Conservation (phyloP, 2,329 filamentous ascomycete genomes). For the Davidsoniella virescens region DNA sequence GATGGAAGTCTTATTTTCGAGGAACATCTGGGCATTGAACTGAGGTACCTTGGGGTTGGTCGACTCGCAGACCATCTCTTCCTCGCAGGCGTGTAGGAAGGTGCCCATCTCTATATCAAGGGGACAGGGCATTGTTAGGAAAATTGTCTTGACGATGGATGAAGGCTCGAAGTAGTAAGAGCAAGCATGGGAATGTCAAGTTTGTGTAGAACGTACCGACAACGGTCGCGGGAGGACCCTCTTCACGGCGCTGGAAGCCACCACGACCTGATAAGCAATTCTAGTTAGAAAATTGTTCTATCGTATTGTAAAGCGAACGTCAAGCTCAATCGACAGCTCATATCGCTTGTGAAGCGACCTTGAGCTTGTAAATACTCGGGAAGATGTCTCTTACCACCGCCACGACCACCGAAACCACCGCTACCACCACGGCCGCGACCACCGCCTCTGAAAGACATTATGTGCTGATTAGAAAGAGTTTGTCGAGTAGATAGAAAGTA, state of each 20-base stretch:
- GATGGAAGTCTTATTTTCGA: slow-evolving; percentile 94
- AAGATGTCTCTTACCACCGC: slow-evolving; percentile 22
- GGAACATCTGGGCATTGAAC: slow-evolving; percentile 97
- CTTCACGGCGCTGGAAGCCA: slow-evolving; percentile 25
- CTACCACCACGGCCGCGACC: slow-evolving; percentile 21
- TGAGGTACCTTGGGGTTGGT: slow-evolving; percentile 92
- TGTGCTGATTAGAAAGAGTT: slow-evolving; percentile 6
- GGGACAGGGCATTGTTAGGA: slow-evolving; percentile 2
- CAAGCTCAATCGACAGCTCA: neutral
- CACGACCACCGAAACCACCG: slow-evolving; percentile 21
- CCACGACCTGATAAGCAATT: slow-evolving; percentile 18
- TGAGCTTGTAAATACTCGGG: neutral
- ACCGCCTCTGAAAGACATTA: slow-evolving; percentile 26
- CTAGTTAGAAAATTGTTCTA: slow-evolving; percentile 1
- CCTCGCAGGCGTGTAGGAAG: slow-evolving; percentile 88
- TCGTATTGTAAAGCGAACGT: neutral
- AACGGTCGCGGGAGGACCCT: slow-evolving; percentile 24
- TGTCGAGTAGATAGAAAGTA: neutral
- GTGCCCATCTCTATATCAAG: slow-evolving; percentile 61
- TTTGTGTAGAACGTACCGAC: slow-evolving; percentile 19
- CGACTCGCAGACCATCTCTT: slow-evolving; percentile 94
- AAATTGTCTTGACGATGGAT: neutral
- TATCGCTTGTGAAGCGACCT: neutral
- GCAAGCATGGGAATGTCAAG: neutral
- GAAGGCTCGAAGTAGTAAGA: neutral